A percentile compares a stretch with the other conserved stretches of the same genome.
These are phyloP conservation scores for Jaltomata sinuosa DNA, from an alignment of 257 asterid species.

Conservation along the genomic window DNA sequence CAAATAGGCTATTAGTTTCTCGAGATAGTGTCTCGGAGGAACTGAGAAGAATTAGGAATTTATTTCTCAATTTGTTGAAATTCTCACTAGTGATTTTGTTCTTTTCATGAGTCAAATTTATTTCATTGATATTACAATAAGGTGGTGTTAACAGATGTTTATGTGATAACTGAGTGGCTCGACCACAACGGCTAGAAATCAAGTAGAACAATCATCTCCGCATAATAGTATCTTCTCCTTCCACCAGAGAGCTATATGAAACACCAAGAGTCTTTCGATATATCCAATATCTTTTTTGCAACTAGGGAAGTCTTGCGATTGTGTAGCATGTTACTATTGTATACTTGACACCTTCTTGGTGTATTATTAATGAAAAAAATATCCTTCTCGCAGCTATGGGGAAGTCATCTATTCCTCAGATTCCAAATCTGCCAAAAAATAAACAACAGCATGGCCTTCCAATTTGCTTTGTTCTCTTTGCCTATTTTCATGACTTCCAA, in stretches of 20 bases:
- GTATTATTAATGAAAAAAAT: background rate
- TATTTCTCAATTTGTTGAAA: background rate
- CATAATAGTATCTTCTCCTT: background rate
- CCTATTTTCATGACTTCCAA: background rate
- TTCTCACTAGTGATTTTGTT: background rate
- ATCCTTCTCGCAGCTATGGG: background rate
- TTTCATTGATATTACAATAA: background rate
- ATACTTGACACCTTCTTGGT: background rate
- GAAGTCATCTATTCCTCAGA: background rate
- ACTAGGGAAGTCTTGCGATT: background rate
- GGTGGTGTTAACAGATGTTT: background rate
- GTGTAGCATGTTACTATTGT: background rate
- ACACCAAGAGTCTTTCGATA: background rate
- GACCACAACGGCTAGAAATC: background rate
- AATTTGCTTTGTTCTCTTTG: background rate
- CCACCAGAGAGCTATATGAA: background rate
- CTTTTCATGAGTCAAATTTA: background rate
- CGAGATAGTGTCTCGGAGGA: background rate
- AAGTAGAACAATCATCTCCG: background rate
- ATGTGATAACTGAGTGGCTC: background rate
- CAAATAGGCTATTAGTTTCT: too few species aligned
- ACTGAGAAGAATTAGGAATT: background rate
- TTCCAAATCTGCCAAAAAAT: background rate
- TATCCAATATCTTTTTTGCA: background rate
- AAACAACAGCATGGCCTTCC: background rate